phyloP scores from a whole-genome alignment of 306 rosid genomes.

The Ormosia semicastrata region DNA sequence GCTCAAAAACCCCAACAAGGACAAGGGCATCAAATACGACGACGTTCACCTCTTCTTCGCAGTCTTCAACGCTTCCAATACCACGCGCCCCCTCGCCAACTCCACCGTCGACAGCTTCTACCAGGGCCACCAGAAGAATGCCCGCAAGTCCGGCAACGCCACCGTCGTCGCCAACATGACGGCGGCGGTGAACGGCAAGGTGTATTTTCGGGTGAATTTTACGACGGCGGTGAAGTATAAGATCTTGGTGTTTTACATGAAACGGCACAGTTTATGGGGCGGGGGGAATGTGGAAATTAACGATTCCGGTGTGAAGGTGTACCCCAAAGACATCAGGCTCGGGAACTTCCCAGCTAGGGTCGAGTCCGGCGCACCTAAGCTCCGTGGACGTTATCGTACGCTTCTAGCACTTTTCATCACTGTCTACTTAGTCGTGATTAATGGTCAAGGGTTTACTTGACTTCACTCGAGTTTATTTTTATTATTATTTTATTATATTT shows the following conservation, averaged over 20 bases:
- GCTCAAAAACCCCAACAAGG: slow-evolving; percentile 64
- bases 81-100: slow-evolving; percentile 27
- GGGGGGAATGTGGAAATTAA: slow-evolving; percentile 54
- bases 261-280: slow-evolving; percentile 46
- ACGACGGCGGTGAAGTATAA: slow-evolving; percentile 70
- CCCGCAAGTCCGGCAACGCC: not conserved
- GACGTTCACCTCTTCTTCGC: slow-evolving; percentile 36
- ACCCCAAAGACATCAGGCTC: slow-evolving; percentile 47
- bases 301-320: slow-evolving; percentile 31
- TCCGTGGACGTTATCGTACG: slow-evolving; percentile 19
- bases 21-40: slow-evolving; percentile 72
- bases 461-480: not conserved
- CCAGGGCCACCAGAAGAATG: slow-evolving; percentile 79
- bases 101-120: slow-evolving; percentile 36
- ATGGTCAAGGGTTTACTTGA: slow-evolving; percentile 21
- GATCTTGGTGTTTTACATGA: slow-evolving; percentile 64
- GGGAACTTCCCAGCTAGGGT: not conserved
- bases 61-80: not conserved
- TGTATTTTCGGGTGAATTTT: slow-evolving; percentile 50
- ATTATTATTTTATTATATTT: not conserved
- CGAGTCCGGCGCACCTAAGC: slow-evolving; percentile 46
- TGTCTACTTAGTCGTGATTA: not conserved
- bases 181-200: not conserved
- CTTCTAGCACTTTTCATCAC: slow-evolving; percentile 31
- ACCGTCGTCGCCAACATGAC: slow-evolving; percentile 25